These are phyloP conservation scores for Cichorium intybus DNA, from an alignment of 140 eudicot genomes.

Conservation along the genomic window DNA sequence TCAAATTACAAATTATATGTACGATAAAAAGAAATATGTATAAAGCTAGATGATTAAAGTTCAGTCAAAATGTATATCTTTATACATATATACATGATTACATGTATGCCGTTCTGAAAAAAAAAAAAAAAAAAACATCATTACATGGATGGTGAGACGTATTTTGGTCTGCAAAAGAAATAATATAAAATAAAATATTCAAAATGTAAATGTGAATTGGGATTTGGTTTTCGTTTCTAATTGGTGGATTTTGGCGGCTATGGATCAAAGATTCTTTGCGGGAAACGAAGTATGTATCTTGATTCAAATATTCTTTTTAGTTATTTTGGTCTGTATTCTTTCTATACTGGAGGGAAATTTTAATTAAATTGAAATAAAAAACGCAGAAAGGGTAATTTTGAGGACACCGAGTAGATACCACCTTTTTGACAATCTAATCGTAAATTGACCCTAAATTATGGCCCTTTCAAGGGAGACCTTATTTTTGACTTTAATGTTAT, in stretches of 20 bases:
- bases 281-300: slow-evolving; percentile 39
- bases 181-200: not conserved
- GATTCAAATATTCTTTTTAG: slow-evolving; percentile 27
- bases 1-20: not conserved
- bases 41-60: not conserved
- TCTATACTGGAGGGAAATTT: not conserved
- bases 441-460: slow-evolving; percentile 18
- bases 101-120: too few species aligned
- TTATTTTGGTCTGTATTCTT: not conserved
- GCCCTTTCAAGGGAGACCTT: slow-evolving; percentile 23
- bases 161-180: not conserved
- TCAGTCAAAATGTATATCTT: not conserved
- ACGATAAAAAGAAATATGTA: not conserved
- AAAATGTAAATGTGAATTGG: slow-evolving; percentile 19
- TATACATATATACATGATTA: not conserved
- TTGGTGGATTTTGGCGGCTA: slow-evolving; percentile 37
- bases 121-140: too few species aligned
- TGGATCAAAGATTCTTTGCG: slow-evolving; percentile 41
- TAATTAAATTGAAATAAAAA: not conserved
- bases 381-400: not conserved
- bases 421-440: slow-evolving; percentile 27
- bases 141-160: not conserved
- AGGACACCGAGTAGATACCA: slow-evolving; percentile 14
- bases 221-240: slow-evolving; percentile 10
- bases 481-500: slow-evolving; percentile 16